These are phyloP conservation scores for Colletotrichum echinochloae DNA, from an alignment of 2,329 filamentous ascomycete species.

Conservation along the genomic window DNA sequence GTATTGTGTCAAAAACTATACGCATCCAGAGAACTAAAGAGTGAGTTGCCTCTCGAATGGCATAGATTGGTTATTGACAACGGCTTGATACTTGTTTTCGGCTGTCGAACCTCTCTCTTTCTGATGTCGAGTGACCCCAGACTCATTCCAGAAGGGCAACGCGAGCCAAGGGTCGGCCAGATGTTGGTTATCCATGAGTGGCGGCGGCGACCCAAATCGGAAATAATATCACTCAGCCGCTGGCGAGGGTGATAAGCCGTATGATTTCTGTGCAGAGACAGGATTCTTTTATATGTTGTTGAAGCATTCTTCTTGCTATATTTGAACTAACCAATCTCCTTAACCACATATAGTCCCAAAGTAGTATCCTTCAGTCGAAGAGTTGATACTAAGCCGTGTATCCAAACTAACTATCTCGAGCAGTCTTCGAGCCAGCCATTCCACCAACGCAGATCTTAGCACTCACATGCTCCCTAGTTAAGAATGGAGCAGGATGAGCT, in stretches of 20 bases:
- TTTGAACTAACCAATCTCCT: neutral
- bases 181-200: constrained; percentile 25
- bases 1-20: too few species aligned
- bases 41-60: neutral
- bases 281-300: neutral
- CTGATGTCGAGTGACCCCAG: neutral
- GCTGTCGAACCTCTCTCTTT: neutral
- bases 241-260: constrained; percentile 6
- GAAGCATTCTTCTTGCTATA: neutral
- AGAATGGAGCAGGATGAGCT: constrained; percentile 18
- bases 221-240: constrained; percentile 33
- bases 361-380: neutral
- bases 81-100: neutral
- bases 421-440: neutral
- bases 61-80: neutral
- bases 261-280: constrained; percentile 12
- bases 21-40: neutral
- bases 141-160: neutral
- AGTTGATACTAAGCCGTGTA: neutral
- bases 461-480: neutral
- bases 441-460: neutral
- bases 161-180: neutral
- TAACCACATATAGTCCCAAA: too few species aligned
- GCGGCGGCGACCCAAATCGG: constrained; percentile 31
- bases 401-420: neutral